These are phyloP conservation scores for Sugiyamaella americana DNA, from an alignment of 805 yeast genomes.

Conservation along the genomic window DNA sequence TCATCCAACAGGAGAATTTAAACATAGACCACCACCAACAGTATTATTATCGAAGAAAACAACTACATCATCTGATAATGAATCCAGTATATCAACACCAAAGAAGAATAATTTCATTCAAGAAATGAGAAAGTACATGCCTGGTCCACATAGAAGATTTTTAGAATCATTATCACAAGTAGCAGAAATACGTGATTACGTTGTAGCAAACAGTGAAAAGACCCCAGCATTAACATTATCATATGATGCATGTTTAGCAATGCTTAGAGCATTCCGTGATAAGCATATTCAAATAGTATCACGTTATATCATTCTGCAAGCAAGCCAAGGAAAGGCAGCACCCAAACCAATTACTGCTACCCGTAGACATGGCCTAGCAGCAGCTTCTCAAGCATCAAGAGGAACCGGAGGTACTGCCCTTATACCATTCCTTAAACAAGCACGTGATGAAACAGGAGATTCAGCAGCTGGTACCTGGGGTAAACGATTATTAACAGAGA, in stretches of 20 bases:
- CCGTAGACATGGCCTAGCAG: constrained; percentile 47
- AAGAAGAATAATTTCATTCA: constrained; percentile 53
- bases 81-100: constrained; percentile 12
- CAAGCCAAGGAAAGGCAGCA: constrained; percentile 52
- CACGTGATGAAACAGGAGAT: constrained; percentile 93
- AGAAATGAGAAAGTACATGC: constrained; percentile 89
- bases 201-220: constrained; percentile 35
- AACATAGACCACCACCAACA: constrained; percentile 15
- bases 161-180: constrained; percentile 52
- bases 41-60: constrained; percentile 13
- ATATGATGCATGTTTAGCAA: constrained; percentile 84
- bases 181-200: constrained; percentile 61
- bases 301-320: constrained; percentile 76
- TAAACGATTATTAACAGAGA: constrained; percentile 41
- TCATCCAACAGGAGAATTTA: constrained; percentile 63
- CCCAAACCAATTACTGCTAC: constrained; percentile 42
- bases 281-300: constrained; percentile 92
- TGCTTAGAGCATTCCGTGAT: constrained; percentile 83
- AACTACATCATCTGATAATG: constrained; percentile 14
- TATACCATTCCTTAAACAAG: constrained; percentile 87
- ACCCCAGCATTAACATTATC: constrained; percentile 58
- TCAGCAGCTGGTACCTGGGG: constrained; percentile 95
- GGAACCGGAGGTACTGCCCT: constrained; percentile 96
- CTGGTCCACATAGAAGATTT: constrained; percentile 74
- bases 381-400: constrained; percentile 44